Evolutionary conservation across 2,329 filamentous ascomycete species (phyloP).

Genomic region (Colletotrichum tabaci): DNA sequence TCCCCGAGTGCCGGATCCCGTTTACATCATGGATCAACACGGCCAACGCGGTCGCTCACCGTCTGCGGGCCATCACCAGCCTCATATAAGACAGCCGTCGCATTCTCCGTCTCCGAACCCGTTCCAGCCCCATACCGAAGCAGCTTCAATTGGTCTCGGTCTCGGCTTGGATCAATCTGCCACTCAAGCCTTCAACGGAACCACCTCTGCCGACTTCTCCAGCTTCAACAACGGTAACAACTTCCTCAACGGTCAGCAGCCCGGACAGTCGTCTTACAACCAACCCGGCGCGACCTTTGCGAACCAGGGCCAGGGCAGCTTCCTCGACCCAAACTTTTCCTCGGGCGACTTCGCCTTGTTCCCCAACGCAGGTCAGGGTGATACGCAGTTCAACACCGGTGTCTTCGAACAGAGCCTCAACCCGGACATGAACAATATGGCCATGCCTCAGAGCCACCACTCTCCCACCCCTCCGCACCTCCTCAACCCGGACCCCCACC

Average conservation of each 20-base stretch:
- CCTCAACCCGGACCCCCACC: slow-evolving; percentile 63
- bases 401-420: slow-evolving; percentile 69
- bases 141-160: slow-evolving; percentile 68
- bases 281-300: slow-evolving; percentile 57
- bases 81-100: slow-evolving; percentile 76
- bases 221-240: slow-evolving; percentile 62
- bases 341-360: slow-evolving; percentile 77
- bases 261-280: slow-evolving; percentile 56
- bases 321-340: slow-evolving; percentile 66
- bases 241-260: slow-evolving; percentile 66
- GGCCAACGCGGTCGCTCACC: slow-evolving; percentile 70
- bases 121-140: slow-evolving; percentile 62
- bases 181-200: slow-evolving; percentile 56
- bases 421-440: slow-evolving; percentile 68
- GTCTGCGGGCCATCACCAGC: slow-evolving; percentile 69
- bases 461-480: slow-evolving; percentile 71
- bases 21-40: slow-evolving; percentile 58
- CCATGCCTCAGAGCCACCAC: slow-evolving; percentile 69
- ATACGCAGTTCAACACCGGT: slow-evolving; percentile 73
- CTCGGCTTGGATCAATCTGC: slow-evolving; percentile 70
- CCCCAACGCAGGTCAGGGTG: slow-evolving; percentile 59
- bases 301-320: slow-evolving; percentile 59
- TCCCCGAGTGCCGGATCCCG: slow-evolving; percentile 32
- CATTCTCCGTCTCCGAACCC: slow-evolving; percentile 75
- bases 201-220: slow-evolving; percentile 61